A percentile compares a stretch with the other conserved stretches of the same genome.
Conservation (phyloP, 2,329 filamentous ascomycete species). For the Microcyclosporella mali region DNA sequence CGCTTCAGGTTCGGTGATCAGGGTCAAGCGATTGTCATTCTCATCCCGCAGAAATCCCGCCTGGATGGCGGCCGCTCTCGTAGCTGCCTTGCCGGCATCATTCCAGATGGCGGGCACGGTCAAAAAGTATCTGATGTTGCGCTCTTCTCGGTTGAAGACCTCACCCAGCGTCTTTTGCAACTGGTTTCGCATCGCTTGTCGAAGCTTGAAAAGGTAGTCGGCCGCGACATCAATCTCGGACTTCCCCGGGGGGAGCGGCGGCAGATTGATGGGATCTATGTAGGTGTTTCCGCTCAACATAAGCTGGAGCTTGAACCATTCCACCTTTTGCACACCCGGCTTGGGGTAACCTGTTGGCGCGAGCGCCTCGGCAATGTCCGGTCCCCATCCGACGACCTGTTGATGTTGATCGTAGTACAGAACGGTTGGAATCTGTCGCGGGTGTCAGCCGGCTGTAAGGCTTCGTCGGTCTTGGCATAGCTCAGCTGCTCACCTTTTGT, state of each 20-base stretch:
- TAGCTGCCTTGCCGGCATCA: slow-evolving; percentile 95
- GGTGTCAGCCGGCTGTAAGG: slow-evolving; percentile 14
- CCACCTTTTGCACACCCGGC: slow-evolving; percentile 94
- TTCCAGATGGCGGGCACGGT: slow-evolving; percentile 99
- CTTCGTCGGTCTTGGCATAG: slow-evolving; percentile 4
- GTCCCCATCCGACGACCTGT: slow-evolving; percentile 98
- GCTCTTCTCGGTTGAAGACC: slow-evolving; percentile 95
- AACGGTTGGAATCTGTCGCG: slow-evolving; percentile 83
- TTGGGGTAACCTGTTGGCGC: slow-evolving; percentile 97
- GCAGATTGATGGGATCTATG: slow-evolving; percentile 97
- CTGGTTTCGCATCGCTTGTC: slow-evolving; percentile 92
- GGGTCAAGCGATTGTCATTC: slow-evolving; percentile 90
- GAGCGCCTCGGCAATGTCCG: slow-evolving; percentile 93
- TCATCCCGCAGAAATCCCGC: slow-evolving; percentile 94
- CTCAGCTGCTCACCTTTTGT: slow-evolving; percentile 67
- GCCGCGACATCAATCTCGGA: slow-evolving; percentile 99
- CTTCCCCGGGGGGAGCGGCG: slow-evolving; percentile 92
- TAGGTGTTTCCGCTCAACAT: slow-evolving; percentile 99
- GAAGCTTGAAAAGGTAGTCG: slow-evolving; percentile 96
- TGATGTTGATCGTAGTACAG: slow-evolving; percentile 99
- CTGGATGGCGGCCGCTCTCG: slow-evolving; percentile 90
- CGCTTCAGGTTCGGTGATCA: slow-evolving; percentile 94
- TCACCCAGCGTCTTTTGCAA: slow-evolving; percentile 94
- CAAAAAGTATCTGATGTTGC: slow-evolving; percentile 95
- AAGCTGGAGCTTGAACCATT: slow-evolving; percentile 99